Evolutionary conservation across 768 basidiomycete species (phyloP), one percentile per base, ranked within the genome.

Genomic region (Suillus subluteus): DNA sequence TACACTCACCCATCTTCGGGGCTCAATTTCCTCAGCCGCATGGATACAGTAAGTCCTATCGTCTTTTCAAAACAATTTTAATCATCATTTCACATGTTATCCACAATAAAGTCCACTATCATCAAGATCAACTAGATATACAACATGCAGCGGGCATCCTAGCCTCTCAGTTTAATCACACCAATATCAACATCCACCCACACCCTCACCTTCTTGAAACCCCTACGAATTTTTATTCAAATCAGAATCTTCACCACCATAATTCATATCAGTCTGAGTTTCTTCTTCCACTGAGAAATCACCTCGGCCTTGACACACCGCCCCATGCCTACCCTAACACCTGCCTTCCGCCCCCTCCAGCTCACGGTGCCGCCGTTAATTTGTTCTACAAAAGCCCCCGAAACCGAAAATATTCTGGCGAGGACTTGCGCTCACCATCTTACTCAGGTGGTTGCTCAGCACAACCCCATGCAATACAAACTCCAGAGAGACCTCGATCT

Each of bases 21-120:
- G 75, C 83, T 59, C 79, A 80, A 35, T 83, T 80, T 70, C 79
- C 82, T 76, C 76, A 82, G 68, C 76, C 79, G 65, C 80, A 82
- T 79, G 79, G 81, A 68, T 83, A 84, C 83, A 83, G 80, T 82
- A 77, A 82, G 84, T 81, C 78, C 74, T 76, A 69, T 65, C 81
- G 72, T 80, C 82, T 73, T 81, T 82, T 75, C 78, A 11, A 59
- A 78, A 72, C 73, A 69, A 70, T 69, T 75, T 68, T 71, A 72
- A 74, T 71, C 55, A 62, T 71, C 73, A 75, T 78, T 78, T 82
- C 80, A 78, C 73, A 72, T 73, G 67, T 73, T 74, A 79, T 78
- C 74, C 73, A 75, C 79, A 84, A 88, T 82, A 86, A 90, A 91
- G 91, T 87, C 87, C 91, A 88, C 82, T 91, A 84, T 82, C 83